Evolutionary conservation across 176 grass and related monocot genomes (phyloP), one percentile per base, ranked within the genome.

Genomic region (Cymbopogon citratus): DNA sequence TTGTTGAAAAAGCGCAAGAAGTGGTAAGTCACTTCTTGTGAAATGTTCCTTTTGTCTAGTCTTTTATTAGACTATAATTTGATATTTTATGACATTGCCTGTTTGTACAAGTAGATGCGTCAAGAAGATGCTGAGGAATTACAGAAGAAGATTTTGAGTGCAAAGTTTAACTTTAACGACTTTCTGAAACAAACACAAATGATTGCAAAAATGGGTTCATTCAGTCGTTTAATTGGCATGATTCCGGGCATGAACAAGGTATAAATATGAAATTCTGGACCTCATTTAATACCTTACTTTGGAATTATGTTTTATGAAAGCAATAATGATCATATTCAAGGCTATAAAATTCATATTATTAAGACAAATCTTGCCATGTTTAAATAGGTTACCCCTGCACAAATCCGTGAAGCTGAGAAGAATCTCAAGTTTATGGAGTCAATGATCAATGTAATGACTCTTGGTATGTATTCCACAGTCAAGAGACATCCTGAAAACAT

Each of bases 1-100:
- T 98, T 76, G 95, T 98, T 45, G 95, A 98, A 83, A 98, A 98
- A 73, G 95, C 95, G 52, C 92, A 99, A 90, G 91, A 99, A 95
- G 73, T 99, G 1, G 96, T 95, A 93, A 93, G 89, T 90, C 59
- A 10, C 24, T 57, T 78, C 44, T 51, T 83, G 12, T 59, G 36
- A 46, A 57, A 68, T 21, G 27, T 45, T 14, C 31, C 82, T 21
- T 45, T 34, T 65, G 63, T 59, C 43, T 59, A 83, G 57, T 76
- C 24, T 39, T 87, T 85, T 1, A 18, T 66, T 68, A 80, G 12
- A 66, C 3, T 57, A 45, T 60, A 45, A 67, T 71, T 43, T 67
- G 8, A 44, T 79, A 24, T 33, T 78, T 12, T 82, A 28, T 54
- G 65, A 3, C 76, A 57, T 66, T 81, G 81, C 28, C 31, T 69